Evolutionary conservation across 1,284 basidiomycete genomes (phyloP).

Genomic region (Veloporphyrellus conicus): DNA sequence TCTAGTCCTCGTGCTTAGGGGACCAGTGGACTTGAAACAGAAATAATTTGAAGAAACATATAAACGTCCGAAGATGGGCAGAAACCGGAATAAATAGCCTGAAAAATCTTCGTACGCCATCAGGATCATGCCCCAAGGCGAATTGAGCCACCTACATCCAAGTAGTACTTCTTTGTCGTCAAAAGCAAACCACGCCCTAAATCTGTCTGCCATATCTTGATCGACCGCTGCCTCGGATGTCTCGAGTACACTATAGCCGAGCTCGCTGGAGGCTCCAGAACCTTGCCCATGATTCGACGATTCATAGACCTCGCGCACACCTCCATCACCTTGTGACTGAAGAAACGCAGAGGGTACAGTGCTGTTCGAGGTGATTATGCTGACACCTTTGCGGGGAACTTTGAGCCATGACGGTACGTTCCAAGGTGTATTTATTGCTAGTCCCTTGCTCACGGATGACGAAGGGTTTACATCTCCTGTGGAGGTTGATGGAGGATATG

Average conservation of each 20-base stretch:
- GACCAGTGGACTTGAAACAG: conserved; percentile 83
- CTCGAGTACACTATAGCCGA: conserved; percentile 74
- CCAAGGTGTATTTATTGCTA: conserved; percentile 42
- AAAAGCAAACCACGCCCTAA: conserved; percentile 75
- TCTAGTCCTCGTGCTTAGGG: conserved; percentile 71
- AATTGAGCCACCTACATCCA: conserved; percentile 60
- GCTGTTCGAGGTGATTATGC: conserved; percentile 9
- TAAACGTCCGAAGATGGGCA: conserved; percentile 82
- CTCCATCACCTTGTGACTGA: conserved; percentile 18
- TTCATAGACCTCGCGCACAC: conserved; percentile 55
- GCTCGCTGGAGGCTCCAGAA: conserved; percentile 45
- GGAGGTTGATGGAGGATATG: conserved; percentile 71
- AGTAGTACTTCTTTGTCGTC: conserved; percentile 82
- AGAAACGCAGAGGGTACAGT: conserved; percentile 7
- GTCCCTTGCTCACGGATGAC: conserved; percentile 26
- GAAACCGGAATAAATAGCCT: conserved; percentile 79
- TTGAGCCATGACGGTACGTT: conserved; percentile 69
- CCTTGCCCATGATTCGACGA: conserved; percentile 24
- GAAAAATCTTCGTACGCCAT: conserved; percentile 64
- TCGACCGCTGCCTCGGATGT: conserved; percentile 61
- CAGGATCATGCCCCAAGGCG: conserved; percentile 7
- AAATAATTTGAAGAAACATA: conserved; percentile 86
- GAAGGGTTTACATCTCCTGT: conserved; percentile 35
- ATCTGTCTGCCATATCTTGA: conserved; percentile 67
- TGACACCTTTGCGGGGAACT: conserved; percentile 47